Percentiles rank a stretch among this genome's conserved stretches.
phyloP scores from a whole-genome alignment of 2,329 filamentous ascomycete species.

The Dothiorella sarmentorum region DNA sequence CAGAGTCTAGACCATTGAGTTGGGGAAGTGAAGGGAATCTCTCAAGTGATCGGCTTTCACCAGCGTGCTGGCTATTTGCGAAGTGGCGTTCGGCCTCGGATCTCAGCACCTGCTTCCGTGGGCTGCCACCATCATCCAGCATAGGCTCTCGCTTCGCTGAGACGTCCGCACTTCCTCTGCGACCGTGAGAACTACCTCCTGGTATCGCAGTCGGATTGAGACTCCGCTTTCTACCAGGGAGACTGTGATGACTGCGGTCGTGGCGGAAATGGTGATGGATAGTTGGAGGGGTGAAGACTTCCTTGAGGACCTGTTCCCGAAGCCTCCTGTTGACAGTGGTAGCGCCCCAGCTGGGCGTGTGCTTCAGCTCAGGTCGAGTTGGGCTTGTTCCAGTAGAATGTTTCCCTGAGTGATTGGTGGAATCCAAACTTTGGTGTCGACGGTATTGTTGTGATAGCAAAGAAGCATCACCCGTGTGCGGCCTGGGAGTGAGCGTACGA shows the following conservation, averaged over 20 bases:
- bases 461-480: constrained; percentile 26
- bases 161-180: constrained; percentile 39
- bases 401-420: constrained; percentile 19
- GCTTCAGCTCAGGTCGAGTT: constrained; percentile 44
- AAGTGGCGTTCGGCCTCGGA: constrained; percentile 37
- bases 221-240: constrained; percentile 10
- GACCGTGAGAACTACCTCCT: constrained; percentile 25
- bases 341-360: constrained; percentile 71
- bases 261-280: constrained; percentile 73
- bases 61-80: neutral
- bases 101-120: constrained; percentile 42
- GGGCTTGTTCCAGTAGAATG: constrained; percentile 24
- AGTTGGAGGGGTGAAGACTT: constrained; percentile 81
- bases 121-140: constrained; percentile 4
- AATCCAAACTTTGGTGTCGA: constrained; percentile 35
- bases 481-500: constrained; percentile 34
- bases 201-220: neutral
- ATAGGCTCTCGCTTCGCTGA: constrained; percentile 16
- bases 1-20: constrained; percentile 25
- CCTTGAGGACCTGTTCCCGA: constrained; percentile 86
- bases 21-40: constrained; percentile 16
- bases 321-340: constrained; percentile 86
- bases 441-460: constrained; percentile 33
- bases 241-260: constrained; percentile 37
- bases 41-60: constrained; percentile 16